These are phyloP conservation scores for Fusarium paranaense DNA, from an alignment of 2,329 filamentous ascomycete species.

Conservation along the genomic window DNA sequence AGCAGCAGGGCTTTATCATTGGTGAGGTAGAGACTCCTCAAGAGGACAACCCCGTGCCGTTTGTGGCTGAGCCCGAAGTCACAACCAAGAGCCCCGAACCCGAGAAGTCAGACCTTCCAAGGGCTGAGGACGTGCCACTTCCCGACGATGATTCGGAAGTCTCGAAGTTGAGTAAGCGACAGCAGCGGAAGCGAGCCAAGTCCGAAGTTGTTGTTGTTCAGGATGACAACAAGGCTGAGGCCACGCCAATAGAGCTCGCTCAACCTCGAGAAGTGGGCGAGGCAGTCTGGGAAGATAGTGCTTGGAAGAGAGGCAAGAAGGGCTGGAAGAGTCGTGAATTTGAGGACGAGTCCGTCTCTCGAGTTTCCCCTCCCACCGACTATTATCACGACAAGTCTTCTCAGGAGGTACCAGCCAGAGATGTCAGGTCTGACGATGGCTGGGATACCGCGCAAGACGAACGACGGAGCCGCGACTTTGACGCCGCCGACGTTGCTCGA, in stretches of 20 bases:
- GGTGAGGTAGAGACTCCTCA: slow-evolving; percentile 60
- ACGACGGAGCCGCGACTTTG: slow-evolving; percentile 18
- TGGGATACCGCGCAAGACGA: slow-evolving; percentile 20
- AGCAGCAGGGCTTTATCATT: slow-evolving; percentile 59
- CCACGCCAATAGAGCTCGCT: slow-evolving; percentile 30
- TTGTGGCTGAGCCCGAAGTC: slow-evolving; percentile 25
- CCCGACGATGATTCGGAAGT: slow-evolving; percentile 42
- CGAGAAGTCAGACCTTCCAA: slow-evolving; percentile 20
- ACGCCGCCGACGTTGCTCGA: slow-evolving; percentile 19
- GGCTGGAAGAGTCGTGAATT: slow-evolving; percentile 44
- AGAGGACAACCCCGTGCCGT: slow-evolving; percentile 38
- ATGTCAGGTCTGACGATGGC: slow-evolving; percentile 29
- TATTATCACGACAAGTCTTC: slow-evolving; percentile 44
- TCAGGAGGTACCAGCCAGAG: slow-evolving; percentile 20
- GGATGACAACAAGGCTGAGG: slow-evolving; percentile 37
- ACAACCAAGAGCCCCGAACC: not conserved
- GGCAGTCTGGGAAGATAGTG: slow-evolving; percentile 43
- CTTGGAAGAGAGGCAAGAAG: slow-evolving; percentile 50
- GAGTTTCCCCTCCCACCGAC: slow-evolving; percentile 46
- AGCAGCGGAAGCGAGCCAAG: slow-evolving; percentile 57
- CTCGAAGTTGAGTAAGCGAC: slow-evolving; percentile 47
- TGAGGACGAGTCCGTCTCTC: slow-evolving; percentile 41
- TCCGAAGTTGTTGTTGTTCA: slow-evolving; percentile 45
- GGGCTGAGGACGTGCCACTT: slow-evolving; percentile 32
- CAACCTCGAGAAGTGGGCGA: slow-evolving; percentile 32